A percentile compares a stretch with the other conserved stretches of the same genome.
Evolutionary conservation across 2,329 filamentous ascomycete genomes (phyloP).

Genomic region (Biscogniauxia sp.): DNA sequence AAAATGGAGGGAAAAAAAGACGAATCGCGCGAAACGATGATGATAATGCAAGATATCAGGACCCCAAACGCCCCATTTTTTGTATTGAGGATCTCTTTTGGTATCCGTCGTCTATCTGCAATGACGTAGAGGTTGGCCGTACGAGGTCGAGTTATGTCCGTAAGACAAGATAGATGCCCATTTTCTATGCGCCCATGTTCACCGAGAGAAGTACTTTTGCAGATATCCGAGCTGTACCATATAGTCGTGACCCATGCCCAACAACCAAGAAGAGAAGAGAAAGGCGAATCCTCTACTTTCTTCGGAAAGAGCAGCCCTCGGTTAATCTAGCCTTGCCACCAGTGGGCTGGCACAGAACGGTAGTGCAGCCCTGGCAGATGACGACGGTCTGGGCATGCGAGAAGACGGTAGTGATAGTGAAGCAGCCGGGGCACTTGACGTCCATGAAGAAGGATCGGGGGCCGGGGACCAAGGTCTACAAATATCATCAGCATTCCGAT

Average conservation of each 20-base stretch:
- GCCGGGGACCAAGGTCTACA: constrained; percentile 84
- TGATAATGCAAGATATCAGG: constrained; percentile 82
- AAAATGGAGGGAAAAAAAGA: constrained; percentile 45
- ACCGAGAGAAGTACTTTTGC: constrained; percentile 47
- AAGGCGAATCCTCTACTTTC: constrained; percentile 78
- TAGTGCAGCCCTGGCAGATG: constrained; percentile 99
- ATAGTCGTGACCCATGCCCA: constrained; percentile 43
- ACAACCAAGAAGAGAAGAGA: constrained; percentile 45
- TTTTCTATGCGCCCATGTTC: constrained; percentile 48
- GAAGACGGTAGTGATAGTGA: constrained; percentile 99
- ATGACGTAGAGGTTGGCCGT: constrained; percentile 41
- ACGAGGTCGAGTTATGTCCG: constrained; percentile 34
- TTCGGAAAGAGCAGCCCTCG: constrained; percentile 99
- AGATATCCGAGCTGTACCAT: constrained; percentile 60
- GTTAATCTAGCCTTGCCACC: constrained; percentile 98
- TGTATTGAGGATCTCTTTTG: constrained; percentile 53
- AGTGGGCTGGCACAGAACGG: constrained; percentile 98
- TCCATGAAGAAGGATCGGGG: constrained; percentile 99
- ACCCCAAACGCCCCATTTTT: constrained; percentile 67
- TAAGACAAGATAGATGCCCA: constrained; percentile 34
- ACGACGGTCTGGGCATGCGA: constrained; percentile 99
- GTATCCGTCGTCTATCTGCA: constrained; percentile 73
- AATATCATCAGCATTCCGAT: constrained; percentile 22
- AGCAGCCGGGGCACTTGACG: constrained; percentile 99
- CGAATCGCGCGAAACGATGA: constrained; percentile 43